A percentile compares a stretch with the other conserved stretches of the same genome.
phyloP scores from a whole-genome alignment of 345 rosid genomes.

The Atalantia buxifolia region DNA sequence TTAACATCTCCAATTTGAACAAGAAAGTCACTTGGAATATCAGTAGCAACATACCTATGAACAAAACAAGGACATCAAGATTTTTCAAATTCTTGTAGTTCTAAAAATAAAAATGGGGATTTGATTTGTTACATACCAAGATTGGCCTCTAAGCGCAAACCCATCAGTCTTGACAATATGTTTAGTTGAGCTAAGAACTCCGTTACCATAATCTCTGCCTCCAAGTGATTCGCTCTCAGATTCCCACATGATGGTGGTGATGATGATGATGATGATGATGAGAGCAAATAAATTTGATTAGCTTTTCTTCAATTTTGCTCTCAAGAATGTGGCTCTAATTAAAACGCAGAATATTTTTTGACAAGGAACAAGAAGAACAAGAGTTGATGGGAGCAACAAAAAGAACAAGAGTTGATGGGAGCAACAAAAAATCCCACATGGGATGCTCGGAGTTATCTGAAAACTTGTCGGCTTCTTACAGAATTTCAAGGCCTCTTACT shows the following conservation, averaged over 20 bases:
- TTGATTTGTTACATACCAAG: slow-evolving; percentile 51
- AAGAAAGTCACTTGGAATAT: slow-evolving; percentile 82
- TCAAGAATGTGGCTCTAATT: slow-evolving; percentile 1
- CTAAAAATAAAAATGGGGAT: too few relatives aligned
- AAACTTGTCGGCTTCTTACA: slow-evolving; percentile 47
- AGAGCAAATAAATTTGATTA: not conserved
- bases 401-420: slow-evolving; percentile 15
- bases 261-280: not conserved
- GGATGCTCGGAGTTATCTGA: slow-evolving; percentile 48
- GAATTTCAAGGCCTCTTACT: slow-evolving; percentile 26
- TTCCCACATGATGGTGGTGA: slow-evolving; percentile 73
- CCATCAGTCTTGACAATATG: slow-evolving; percentile 78
- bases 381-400: slow-evolving; percentile 7
- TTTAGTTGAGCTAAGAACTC: slow-evolving; percentile 56
- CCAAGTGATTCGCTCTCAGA: slow-evolving; percentile 66
- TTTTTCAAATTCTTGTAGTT: too few relatives aligned
- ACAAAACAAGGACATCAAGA: not conserved
- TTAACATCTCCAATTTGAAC: slow-evolving; percentile 70
- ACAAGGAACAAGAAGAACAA: slow-evolving; percentile 6
- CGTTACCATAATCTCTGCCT: slow-evolving; percentile 77
- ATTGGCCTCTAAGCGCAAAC: slow-evolving; percentile 78
- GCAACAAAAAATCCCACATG: slow-evolving; percentile 47
- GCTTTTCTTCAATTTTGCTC: not conserved
- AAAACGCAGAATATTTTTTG: too few relatives aligned
- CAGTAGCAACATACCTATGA: slow-evolving; percentile 85